phyloP scores from a whole-genome alignment of 108 stramenopile genomes.

The Bacterosira constricta region DNA sequence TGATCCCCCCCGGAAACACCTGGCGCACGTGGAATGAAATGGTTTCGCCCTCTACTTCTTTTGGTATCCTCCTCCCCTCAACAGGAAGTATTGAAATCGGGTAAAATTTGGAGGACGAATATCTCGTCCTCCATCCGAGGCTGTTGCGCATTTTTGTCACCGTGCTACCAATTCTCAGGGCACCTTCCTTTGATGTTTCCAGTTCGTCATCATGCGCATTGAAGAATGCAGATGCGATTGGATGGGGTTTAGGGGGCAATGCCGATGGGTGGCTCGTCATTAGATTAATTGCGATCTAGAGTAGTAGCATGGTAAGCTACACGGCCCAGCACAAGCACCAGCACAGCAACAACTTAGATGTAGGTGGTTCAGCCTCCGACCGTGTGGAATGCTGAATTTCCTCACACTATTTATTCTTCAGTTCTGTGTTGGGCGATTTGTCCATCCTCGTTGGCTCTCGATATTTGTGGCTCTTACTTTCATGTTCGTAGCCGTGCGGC shows the following conservation, averaged over 20 bases:
- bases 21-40: slow-evolving; percentile 6
- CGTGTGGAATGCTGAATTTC: too few relatives aligned
- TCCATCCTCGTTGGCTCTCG: too few relatives aligned
- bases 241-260: slow-evolving; percentile 17
- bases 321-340: too few relatives aligned
- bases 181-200: background rate
- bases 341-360: too few relatives aligned
- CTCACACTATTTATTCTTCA: too few relatives aligned
- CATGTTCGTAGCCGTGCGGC: too few relatives aligned
- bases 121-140: slow-evolving; percentile 31
- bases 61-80: background rate
- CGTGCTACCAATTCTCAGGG: background rate
- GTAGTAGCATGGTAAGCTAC: too few relatives aligned
- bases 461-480: too few relatives aligned
- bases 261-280: too few relatives aligned
- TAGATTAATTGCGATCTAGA: too few relatives aligned
- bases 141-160: slow-evolving; percentile 11
- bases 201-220: slow-evolving; percentile 52
- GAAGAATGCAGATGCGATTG: slow-evolving; percentile 69
- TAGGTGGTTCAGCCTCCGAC: too few relatives aligned
- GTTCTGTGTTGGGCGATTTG: too few relatives aligned
- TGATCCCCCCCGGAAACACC: slow-evolving; percentile 6
- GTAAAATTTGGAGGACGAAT: slow-evolving; percentile 4
- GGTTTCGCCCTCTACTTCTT: background rate
- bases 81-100: slow-evolving; percentile 13